Base-by-base conservation (phyloP, 2,329 filamentous ascomycete genomes). In the Fusarium burgessii region DNA sequence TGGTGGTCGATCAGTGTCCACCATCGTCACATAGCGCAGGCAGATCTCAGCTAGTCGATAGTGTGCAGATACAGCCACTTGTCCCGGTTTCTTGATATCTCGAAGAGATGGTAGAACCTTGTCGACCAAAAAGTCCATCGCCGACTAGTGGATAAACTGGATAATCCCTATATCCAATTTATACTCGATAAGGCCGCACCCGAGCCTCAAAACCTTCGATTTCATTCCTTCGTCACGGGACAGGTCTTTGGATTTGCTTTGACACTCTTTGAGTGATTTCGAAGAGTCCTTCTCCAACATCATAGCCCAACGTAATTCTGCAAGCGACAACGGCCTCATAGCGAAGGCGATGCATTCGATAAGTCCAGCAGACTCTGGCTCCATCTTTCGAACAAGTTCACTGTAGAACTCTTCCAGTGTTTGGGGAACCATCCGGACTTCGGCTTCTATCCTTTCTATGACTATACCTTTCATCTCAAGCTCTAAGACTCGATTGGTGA, bases 371-470 rank as follows among this genome's bases (percentile, higher is more conserved):
- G 33, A 25, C 0, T 18, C 8, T 12, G 18, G 3, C 27, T 67
- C 45, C 70, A 79, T 76, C 3, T 10, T 41, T 8, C 42, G 11
- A 8, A 77, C 36, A 8, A 80, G 68, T 2, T 72, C 59, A 4
- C 15, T 33, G 33, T 80, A 81, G 10, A 81, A 49, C 0, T 57
- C 27, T 17, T 77, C 50, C 6, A 81, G 65, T 5, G 68, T 63
- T n/a, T 20, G 13, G 5, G 78, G 79, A 0, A 75, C 62, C 9
- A 46, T 18, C 10, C 56, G 5, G 36, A 80, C 64, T 18, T 42
- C 62, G 1, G 4, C n/a, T 65, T 75, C 42, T 5, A 81, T 80
- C n/a, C 18, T 52, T 2, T 42, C 15, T 14, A 51, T 8, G 2
- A 27, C 20, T 6, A 29, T 29, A 2, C 75, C 74, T 6, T 69